Evolutionary conservation across 2,329 filamentous ascomycete genomes (phyloP), one percentile per base, ranked within the genome.

Genomic region (Elsinoe ampelina): DNA sequence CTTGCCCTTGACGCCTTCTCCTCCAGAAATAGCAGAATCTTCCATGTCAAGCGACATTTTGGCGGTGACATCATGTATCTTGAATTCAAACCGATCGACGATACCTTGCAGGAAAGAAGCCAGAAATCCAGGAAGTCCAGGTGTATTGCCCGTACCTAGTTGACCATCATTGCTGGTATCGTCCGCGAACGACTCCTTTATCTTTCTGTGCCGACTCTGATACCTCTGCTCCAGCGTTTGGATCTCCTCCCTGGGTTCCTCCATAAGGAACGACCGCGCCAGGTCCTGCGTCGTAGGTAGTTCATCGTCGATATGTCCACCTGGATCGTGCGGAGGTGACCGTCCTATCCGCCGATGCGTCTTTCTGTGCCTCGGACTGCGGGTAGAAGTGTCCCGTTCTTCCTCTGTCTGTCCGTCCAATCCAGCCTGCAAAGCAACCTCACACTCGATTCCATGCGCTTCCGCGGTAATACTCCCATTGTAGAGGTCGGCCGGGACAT

Each of bases 401-500:
- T 65, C 67, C 50, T 63, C 69, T 63, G 65, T 70, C 73, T 69
- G 60, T 7, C 57, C 57, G 22, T 62, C 57, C 11, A 47, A 58
- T 17, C 52, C 15, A 50, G 63, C 61, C 30, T 64, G 58, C 41
- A 69, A 51, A 4, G 42, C 58, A 13, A 65, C 61, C 13, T 83
- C 80, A 32, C 95, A 79, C 62, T 91, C 81, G 59, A 96, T 82
- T 17, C 89, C 90, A 63, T 92, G 83, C 19, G 92, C 79, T 66
- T 95, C 87, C 64, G 92, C 82, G 30, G 81, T 77, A 67, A 97
- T 95, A 26, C 89, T 85, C 63, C 86, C 91, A 55, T 83, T 86
- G 70, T 91, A 90, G 62, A 96, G 85, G 70, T 96, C 89, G 68
- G 93, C 85, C 11, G 92, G 89, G 52, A 97, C 80, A 6, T 86